phyloP scores from a whole-genome alignment of 1,284 basidiomycete species.

The Peniophora sp. region DNA sequence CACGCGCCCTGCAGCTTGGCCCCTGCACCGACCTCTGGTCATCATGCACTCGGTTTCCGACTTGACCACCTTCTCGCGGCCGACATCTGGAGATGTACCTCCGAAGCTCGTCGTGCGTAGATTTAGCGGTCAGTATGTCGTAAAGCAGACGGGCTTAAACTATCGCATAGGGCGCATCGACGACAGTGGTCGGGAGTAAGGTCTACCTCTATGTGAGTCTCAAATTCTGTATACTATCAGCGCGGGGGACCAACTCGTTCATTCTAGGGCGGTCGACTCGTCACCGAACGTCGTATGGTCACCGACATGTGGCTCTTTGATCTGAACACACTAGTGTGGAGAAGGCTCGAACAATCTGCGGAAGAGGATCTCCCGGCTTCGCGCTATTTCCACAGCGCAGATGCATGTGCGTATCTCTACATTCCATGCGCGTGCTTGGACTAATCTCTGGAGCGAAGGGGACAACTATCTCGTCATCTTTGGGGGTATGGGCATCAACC shows the following conservation, averaged over 20 bases:
- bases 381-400: slow-evolving; percentile 88
- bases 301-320: slow-evolving; percentile 85
- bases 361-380: slow-evolving; percentile 68
- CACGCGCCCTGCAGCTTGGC: too few relatives aligned
- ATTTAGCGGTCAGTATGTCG: slow-evolving; percentile 3
- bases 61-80: slow-evolving; percentile 78
- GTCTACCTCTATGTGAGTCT: slow-evolving; percentile 82
- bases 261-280: slow-evolving; percentile 73
- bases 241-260: background rate
- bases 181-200: slow-evolving; percentile 76
- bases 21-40: background rate
- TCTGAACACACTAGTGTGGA: slow-evolving; percentile 73
- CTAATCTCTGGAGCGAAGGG: slow-evolving; percentile 40
- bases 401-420: slow-evolving; percentile 59
- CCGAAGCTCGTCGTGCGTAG: slow-evolving; percentile 76
- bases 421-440: slow-evolving; percentile 3
- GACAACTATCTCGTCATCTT: slow-evolving; percentile 84
- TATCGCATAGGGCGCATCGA: slow-evolving; percentile 62
- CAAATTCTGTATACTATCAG: background rate
- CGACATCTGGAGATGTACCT: slow-evolving; percentile 81
- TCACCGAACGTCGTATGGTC: slow-evolving; percentile 81
- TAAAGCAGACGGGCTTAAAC: slow-evolving; percentile 2
- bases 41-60: slow-evolving; percentile 77
- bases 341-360: slow-evolving; percentile 51
- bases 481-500: slow-evolving; percentile 84